phyloP scores from a whole-genome alignment of 305 asterid species.

The Petunia hybrid region DNA sequence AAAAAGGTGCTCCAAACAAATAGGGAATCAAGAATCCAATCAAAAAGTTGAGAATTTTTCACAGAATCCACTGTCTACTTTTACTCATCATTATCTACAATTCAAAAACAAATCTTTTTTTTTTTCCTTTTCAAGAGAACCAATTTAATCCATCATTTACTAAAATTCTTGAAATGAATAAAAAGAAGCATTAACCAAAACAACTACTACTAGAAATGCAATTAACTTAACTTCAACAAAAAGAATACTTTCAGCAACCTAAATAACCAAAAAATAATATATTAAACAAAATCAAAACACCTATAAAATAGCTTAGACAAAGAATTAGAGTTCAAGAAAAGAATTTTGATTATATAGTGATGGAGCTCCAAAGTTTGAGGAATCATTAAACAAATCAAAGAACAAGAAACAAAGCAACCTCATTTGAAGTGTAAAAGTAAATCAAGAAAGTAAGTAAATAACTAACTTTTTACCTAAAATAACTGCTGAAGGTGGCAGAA shows the following conservation, averaged over 20 bases:
- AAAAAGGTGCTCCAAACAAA: conserved; percentile 39
- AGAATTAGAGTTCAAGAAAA: background rate
- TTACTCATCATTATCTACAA: conserved; percentile 37
- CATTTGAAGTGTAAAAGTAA: conserved; percentile 28
- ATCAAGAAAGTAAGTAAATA: conserved; percentile 31
- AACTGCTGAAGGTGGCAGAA: conserved; percentile 41
- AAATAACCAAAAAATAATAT: background rate
- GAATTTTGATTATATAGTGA: background rate
- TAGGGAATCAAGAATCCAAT: conserved; percentile 61
- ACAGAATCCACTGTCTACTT: conserved; percentile 36
- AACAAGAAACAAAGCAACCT: conserved; percentile 26
- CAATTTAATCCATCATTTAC: background rate
- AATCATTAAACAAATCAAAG: conserved; percentile 35
- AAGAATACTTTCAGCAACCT: background rate
- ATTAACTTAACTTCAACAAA: background rate
- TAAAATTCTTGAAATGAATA: background rate
- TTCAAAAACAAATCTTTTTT: conserved; percentile 23
- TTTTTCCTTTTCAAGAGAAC: background rate
- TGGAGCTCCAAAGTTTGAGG: conserved; percentile 35
- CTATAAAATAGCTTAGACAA: background rate
- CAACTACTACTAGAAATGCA: background rate
- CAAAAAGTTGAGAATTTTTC: conserved; percentile 39
- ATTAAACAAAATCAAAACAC: background rate
- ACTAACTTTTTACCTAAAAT: conserved; percentile 46
- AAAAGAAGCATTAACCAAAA: background rate